Evolutionary conservation across 176 grass and related monocot genomes (phyloP), one percentile per base, ranked within the genome.

Genomic region (Paspalum notatum): DNA sequence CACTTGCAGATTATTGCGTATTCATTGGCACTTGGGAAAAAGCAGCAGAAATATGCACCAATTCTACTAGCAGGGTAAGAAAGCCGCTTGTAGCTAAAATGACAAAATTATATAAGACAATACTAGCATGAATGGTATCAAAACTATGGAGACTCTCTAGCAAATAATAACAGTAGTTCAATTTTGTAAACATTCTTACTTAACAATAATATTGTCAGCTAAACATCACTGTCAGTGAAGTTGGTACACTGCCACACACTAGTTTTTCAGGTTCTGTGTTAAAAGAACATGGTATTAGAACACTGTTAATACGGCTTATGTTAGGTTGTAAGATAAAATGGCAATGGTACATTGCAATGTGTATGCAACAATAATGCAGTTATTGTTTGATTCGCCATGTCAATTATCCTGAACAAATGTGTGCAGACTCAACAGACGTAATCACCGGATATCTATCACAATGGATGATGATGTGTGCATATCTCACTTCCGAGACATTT

Each of bases 311-410:
- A 40, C 54, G 71, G 13, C 38, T 58, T 13, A 82, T 46, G 16
- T 52, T 53, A 54, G 41, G 46, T 44, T 76, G 40, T 56, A 62
- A 54, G n/a, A 78, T 44, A 68, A 76, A 78, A 80, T 64, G 49
- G 25, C n/a, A 9, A 46, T 80, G 25, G 43, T 18, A 43, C 26
- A 80, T 76, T 62, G 22, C 16, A 76, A 39, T 60, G 12, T 12
- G 37, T 37, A 43, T 46, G 46, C 38, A 71, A 40, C 39, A 65
- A 72, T 46, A 54, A 68, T 64, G 20, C 49, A 66, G 58, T 46
- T 66, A 78, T 58, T 55, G 11, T 83, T 39, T 66, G 50, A 43
- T 79, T 67, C n/a, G 52, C 4, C 51, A 66, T 62, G 17, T 44
- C n/a, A 53, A 48, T 56, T 62, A 63, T 75, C 21, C 62, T 2